phyloP scores from a whole-genome alignment of 176 grass and related monocot species.

The Rhynchospora tenuis region DNA sequence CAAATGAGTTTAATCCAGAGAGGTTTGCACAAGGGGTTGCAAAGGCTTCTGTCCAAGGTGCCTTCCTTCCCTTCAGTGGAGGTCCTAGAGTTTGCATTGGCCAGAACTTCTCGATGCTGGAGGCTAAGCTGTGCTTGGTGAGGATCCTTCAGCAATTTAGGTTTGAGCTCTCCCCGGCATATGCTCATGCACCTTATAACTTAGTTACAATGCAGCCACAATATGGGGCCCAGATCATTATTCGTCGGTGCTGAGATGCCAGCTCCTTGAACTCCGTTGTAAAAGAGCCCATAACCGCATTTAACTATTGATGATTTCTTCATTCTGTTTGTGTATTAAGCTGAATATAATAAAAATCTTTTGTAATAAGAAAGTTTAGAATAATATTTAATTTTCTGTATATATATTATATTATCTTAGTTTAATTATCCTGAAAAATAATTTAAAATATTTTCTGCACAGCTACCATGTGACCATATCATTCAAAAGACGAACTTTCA shows the following conservation, averaged over 20 bases:
- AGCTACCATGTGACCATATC: no score
- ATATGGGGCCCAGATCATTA: constrained; percentile 28
- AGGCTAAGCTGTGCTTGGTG: constrained; percentile 44
- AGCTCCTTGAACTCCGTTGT: neutral
- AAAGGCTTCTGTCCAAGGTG: constrained; percentile 14
- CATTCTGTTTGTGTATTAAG: no score
- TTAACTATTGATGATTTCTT: no score
- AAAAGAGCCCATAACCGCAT: no score
- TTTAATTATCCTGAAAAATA: no score
- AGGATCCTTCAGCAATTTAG: constrained; percentile 42
- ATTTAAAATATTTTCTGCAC: no score
- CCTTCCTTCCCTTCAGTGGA: constrained; percentile 38
- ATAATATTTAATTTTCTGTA: no score
- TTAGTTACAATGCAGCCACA: constrained; percentile 37
- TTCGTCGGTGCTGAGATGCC: constrained; percentile 5
- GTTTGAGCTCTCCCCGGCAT: constrained; percentile 36
- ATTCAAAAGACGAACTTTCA: no score
- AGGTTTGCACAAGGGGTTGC: constrained; percentile 35
- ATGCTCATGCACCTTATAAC: constrained; percentile 30
- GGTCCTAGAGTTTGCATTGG: constrained; percentile 36
- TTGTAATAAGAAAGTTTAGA: no score
- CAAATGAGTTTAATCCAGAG: constrained; percentile 41
- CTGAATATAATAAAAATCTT: no score
- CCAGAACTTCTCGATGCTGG: constrained; percentile 39
- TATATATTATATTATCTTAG: no score